phyloP scores from a whole-genome alignment of 2,329 filamentous ascomycete species.

The Aspergillus brunneoviolaceus region DNA sequence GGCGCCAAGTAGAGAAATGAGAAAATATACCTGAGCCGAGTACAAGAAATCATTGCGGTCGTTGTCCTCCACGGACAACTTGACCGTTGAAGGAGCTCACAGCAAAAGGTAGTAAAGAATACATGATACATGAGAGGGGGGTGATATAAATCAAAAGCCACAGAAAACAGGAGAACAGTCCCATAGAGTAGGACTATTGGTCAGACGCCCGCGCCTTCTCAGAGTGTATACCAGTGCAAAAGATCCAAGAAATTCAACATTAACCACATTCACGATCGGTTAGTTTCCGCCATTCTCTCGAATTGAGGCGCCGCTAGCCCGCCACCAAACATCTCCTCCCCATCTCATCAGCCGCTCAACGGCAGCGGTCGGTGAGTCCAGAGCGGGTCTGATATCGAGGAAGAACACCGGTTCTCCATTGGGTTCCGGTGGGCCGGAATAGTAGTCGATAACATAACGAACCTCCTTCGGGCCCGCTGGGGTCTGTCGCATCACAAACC shows the following conservation, averaged over 20 bases:
- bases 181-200: constrained; percentile 7
- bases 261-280: neutral
- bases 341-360: constrained; percentile 82
- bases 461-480: constrained; percentile 71
- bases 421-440: constrained; percentile 76
- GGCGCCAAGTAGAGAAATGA: neutral
- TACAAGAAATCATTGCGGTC: neutral
- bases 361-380: constrained; percentile 76
- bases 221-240: neutral
- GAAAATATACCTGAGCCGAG: neutral
- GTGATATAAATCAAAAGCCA: neutral
- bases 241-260: neutral
- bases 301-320: constrained; percentile 71
- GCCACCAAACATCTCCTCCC: constrained; percentile 94
- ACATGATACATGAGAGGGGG: neutral
- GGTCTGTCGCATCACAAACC: constrained; percentile 78
- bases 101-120: neutral
- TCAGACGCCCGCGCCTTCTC: constrained; percentile 29
- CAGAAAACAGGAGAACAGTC: constrained; percentile 10
- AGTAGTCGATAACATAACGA: constrained; percentile 96
- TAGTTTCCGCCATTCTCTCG: constrained; percentile 23
- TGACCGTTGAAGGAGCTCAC: neutral
- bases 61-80: neutral
- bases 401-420: constrained; percentile 93
- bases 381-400: constrained; percentile 86